Percentiles rank a stretch among this genome's conserved stretches.
Conservation (phyloP, 148 eudicot genomes). For the Heliamphora exappendiculata region DNA sequence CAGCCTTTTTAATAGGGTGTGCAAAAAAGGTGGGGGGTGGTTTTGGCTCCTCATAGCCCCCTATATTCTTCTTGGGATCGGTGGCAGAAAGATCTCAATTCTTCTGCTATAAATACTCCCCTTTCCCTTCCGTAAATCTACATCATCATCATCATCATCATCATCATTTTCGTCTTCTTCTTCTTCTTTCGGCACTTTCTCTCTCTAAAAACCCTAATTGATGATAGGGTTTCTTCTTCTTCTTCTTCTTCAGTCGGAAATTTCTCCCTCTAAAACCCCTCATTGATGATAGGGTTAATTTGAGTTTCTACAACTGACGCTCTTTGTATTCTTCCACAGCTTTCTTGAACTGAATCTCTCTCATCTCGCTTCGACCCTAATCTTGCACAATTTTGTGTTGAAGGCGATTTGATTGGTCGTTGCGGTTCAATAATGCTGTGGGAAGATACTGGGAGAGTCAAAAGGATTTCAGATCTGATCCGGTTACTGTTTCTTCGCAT, state of each 20-base stretch:
- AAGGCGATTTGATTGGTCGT: background rate
- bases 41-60: conserved; percentile 14
- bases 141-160: too few relatives aligned
- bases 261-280: background rate
- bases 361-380: background rate
- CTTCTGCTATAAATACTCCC: conserved; percentile 45
- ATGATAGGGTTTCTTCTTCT: conserved; percentile 11
- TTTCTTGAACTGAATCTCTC: conserved; percentile 88
- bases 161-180: too few relatives aligned
- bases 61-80: conserved; percentile 90
- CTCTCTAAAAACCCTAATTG: conserved; percentile 13
- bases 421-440: conserved; percentile 86
- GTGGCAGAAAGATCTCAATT: conserved; percentile 37
- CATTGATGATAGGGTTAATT: background rate
- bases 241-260: background rate
- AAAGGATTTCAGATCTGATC: background rate
- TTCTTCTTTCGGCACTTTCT: conserved; percentile 3
- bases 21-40: background rate
- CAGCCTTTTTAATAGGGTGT: conserved; percentile 22
- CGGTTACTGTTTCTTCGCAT: background rate
- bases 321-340: conserved; percentile 89
- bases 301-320: conserved; percentile 20
- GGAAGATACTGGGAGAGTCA: conserved; percentile 55
- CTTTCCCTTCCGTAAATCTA: conserved; percentile 16
- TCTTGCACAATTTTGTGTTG: background rate